Conservation (phyloP, 2,329 filamentous ascomycete genomes). For the Didymosphaeria variabile region DNA sequence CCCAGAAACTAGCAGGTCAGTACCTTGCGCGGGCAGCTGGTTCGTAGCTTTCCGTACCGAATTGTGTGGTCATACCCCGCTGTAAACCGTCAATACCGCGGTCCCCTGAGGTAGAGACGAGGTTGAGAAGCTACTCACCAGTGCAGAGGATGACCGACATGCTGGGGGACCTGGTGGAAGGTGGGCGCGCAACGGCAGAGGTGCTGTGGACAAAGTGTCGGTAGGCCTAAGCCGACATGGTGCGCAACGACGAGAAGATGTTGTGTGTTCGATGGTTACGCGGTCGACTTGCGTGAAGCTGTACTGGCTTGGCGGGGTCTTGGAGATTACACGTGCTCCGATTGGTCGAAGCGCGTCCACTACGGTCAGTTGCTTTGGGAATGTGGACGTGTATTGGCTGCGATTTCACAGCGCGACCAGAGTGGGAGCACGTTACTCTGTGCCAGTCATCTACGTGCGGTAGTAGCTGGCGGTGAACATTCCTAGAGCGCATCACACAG, state of each 20-base stretch:
- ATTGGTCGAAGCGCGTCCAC: constrained; percentile 9
- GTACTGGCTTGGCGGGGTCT: constrained; percentile 8
- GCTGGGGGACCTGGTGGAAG: constrained; percentile 5
- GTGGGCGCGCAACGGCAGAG: background rate
- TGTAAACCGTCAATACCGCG: constrained; percentile 45
- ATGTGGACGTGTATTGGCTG: background rate
- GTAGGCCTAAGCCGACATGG: background rate
- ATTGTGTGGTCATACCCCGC: constrained; percentile 81
- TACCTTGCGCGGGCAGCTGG: background rate
- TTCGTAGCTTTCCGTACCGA: constrained; percentile 59
- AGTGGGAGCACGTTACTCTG: background rate
- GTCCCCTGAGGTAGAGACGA: background rate
- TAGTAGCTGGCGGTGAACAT: constrained; percentile 5
- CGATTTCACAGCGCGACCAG: background rate
- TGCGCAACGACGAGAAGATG: constrained; percentile 4
- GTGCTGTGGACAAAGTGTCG: background rate
- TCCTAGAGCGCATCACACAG: background rate
- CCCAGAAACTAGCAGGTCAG: constrained; percentile 80
- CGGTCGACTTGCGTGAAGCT: background rate
- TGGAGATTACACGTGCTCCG: constrained; percentile 11
- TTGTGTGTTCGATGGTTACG: background rate
- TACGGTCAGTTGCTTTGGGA: constrained; percentile 1
- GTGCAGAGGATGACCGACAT: constrained; percentile 76
- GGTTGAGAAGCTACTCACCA: constrained; percentile 55
- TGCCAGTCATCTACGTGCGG: background rate